Percentiles rank a stretch among this genome's conserved stretches.
Conservation (phyloP, 495 filamentous ascomycete genomes). For the Staphylotrichum longicolle region DNA sequence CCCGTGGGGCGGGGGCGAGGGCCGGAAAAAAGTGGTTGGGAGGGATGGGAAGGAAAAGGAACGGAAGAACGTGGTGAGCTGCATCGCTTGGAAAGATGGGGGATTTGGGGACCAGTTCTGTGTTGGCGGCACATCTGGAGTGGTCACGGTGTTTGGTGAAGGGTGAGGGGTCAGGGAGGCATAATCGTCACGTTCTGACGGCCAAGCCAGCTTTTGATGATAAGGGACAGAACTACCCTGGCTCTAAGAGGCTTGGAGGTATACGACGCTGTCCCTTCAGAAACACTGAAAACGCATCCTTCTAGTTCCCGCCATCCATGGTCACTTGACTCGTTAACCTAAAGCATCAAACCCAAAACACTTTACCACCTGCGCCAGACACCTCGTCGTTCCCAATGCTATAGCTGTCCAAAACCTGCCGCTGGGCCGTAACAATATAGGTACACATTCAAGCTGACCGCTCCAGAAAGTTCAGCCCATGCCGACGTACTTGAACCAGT, state of each 20-base stretch:
- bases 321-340: not conserved
- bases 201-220: not conserved
- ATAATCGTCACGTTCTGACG: too few relatives aligned
- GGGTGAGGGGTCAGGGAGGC: conserved; percentile 18
- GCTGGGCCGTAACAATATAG: conserved; percentile 6
- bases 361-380: conserved; percentile 20
- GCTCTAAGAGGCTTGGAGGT: too few relatives aligned
- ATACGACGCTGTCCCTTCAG: too few relatives aligned
- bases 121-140: conserved; percentile 53
- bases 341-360: conserved; percentile 6
- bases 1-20: conserved; percentile 55
- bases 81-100: conserved; percentile 70
- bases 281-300: not conserved
- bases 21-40: conserved; percentile 46
- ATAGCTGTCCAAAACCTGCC: conserved; percentile 20
- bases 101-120: conserved; percentile 60
- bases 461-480: conserved; percentile 54
- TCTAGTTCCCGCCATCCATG: not conserved
- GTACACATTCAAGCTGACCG: not conserved
- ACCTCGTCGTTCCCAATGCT: conserved; percentile 13
- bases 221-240: conserved; percentile 1
- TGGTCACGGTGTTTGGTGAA: conserved; percentile 55
- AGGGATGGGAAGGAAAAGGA: conserved; percentile 53
- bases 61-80: conserved; percentile 52
- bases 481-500: conserved; percentile 94